Evolutionary conservation across 2,329 filamentous ascomycete genomes (phyloP).

Genomic region (Escovopsis sp.): DNA sequence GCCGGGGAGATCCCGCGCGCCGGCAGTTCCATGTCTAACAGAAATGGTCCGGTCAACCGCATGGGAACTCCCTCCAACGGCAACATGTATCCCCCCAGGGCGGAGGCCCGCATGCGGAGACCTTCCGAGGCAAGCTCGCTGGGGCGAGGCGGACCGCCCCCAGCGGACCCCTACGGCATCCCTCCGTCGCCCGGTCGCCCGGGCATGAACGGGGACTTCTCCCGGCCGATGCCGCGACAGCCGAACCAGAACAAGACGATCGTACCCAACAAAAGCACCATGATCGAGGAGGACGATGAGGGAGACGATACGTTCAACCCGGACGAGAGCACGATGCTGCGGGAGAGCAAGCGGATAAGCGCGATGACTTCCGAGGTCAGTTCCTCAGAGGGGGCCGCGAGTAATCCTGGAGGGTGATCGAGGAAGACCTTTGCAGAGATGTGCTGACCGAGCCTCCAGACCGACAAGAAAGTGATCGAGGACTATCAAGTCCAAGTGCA

Average conservation of each 20-base stretch:
- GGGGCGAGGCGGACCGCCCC: slow-evolving; percentile 28
- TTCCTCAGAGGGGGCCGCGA: neutral
- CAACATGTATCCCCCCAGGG: slow-evolving; percentile 33
- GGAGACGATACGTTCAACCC: slow-evolving; percentile 48
- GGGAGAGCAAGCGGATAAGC: slow-evolving; percentile 15
- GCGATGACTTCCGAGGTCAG: slow-evolving; percentile 25
- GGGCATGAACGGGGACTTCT: slow-evolving; percentile 43
- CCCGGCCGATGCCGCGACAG: slow-evolving; percentile 70
- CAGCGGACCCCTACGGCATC: slow-evolving; percentile 32
- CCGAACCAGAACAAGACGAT: slow-evolving; percentile 86
- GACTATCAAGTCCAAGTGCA: slow-evolving; percentile 70
- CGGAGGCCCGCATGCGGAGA: slow-evolving; percentile 37
- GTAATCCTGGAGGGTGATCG: too few species aligned
- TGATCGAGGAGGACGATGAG: slow-evolving; percentile 88
- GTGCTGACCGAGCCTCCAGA: slow-evolving; percentile 21
- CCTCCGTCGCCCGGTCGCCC: slow-evolving; percentile 45
- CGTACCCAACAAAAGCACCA: slow-evolving; percentile 92
- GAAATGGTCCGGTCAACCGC: slow-evolving; percentile 27
- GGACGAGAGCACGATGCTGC: slow-evolving; percentile 14
- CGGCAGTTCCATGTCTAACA: slow-evolving; percentile 53
- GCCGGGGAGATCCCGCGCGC: slow-evolving; percentile 52
- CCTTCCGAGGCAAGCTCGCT: slow-evolving; percentile 51
- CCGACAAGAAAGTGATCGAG: slow-evolving; percentile 56
- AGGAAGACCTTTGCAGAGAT: neutral
- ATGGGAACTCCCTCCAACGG: slow-evolving; percentile 43